Evolutionary conservation across 805 yeast species (phyloP), one percentile per base, ranked within the genome.

Genomic region (Wickerhamiella sergipiensis): DNA sequence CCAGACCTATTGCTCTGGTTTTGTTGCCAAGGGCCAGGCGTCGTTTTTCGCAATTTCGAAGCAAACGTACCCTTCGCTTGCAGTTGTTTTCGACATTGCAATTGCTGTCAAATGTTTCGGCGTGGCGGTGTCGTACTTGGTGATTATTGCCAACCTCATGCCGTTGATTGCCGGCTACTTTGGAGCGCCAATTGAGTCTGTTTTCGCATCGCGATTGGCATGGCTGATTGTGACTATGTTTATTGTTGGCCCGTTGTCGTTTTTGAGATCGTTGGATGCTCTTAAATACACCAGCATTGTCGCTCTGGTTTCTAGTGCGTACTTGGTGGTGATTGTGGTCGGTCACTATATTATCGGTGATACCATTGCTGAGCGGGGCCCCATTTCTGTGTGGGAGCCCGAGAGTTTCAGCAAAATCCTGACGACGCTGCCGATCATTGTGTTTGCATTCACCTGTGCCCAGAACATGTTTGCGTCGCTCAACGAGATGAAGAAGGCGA

Each of bases 401-500:
- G 59, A 62, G 23, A 65, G 74, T 5, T 8, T 61, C 8, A 40
- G 57, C 8, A 62, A 72, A 15, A 69, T 79, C n/a, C 72, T 89
- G 18, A 74, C 83, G 22, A 79, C 92, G 10, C 79, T 89, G 63
- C 94, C 97, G n/a, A 84, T 89, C 55, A 81, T 88, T 58, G 90
- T 90, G 13, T 89, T 90, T 71, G 95, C 96, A 0, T 90, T 80
- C 67, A 90, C 97, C 0, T 92, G 97, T 60, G 97, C 90, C 62
- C 97, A 90, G 65, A 90, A 90, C 67, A 86, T 86, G 87, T 87
- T 86, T 60, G 79, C 95, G 1, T 77, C 89, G 50, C 77, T 88
- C 50, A 90, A 89, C 60, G 97, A 90, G 67, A 74, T 89, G 26
- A 67, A 65, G 29, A 79, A 79, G 57, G 75, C 74, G 54, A 68